A percentile compares a stretch with the other conserved stretches of the same genome.
Evolutionary conservation across 768 basidiomycete species (phyloP).

Genomic region (Tricholoma sp.): DNA sequence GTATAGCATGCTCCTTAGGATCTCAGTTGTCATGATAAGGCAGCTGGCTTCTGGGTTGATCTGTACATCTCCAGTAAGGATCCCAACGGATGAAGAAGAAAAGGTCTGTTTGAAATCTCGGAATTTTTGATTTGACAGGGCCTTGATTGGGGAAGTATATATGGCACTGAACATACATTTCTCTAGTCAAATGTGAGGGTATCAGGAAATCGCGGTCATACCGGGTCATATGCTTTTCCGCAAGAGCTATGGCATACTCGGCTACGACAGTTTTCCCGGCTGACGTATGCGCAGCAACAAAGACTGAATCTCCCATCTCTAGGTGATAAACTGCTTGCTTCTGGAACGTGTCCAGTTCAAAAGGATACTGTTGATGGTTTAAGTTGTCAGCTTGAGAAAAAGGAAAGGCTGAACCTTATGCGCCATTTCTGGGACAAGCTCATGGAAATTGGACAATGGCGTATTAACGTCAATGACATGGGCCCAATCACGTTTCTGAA

Average conservation of each 20-base stretch:
- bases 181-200: constrained; percentile 7
- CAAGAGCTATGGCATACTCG: constrained; percentile 96
- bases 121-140: constrained; percentile 98
- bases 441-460: constrained; percentile 81
- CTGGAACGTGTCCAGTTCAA: constrained; percentile 97
- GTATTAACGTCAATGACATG: constrained; percentile 94
- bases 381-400: background rate
- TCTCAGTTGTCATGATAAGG: constrained; percentile 97
- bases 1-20: constrained; percentile 96
- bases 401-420: constrained; percentile 56
- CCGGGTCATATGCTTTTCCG: constrained; percentile 99
- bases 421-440: constrained; percentile 96
- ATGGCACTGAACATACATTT: constrained; percentile 63
- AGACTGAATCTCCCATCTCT: constrained; percentile 96
- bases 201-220: constrained; percentile 24
- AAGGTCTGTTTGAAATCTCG: constrained; percentile 98
- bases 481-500: constrained; percentile 93
- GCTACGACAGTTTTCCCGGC: constrained; percentile 99
- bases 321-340: constrained; percentile 98
- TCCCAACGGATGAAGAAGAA: constrained; percentile 85
- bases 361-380: constrained; percentile 71
- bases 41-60: constrained; percentile 98
- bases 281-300: constrained; percentile 99
- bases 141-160: constrained; percentile 98
- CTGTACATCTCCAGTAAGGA: constrained; percentile 97